These are phyloP conservation scores for Colletotrichum filicis DNA, from an alignment of 2,329 filamentous ascomycete genomes.

Conservation along the genomic window DNA sequence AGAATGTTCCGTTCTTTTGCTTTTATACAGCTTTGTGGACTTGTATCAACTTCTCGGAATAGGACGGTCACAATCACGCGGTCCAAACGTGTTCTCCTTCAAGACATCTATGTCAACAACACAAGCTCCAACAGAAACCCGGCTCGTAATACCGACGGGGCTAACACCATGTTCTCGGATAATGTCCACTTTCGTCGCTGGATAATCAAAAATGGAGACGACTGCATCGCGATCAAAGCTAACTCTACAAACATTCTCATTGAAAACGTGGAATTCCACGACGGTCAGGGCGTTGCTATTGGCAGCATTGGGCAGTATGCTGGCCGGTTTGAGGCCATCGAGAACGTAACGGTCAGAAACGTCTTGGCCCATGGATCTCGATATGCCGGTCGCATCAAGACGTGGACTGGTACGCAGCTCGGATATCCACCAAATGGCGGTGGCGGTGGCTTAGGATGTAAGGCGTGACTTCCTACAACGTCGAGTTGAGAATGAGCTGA, in stretches of 20 bases:
- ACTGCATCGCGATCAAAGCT: too few species aligned
- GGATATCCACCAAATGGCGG: conserved; percentile 1
- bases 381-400: conserved; percentile 3
- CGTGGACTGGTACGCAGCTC: not conserved
- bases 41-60: too few species aligned
- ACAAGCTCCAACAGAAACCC: conserved; percentile 36
- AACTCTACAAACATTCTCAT: too few species aligned
- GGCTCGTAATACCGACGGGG: conserved; percentile 52
- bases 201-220: conserved; percentile 56
- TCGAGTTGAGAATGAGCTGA: not conserved
- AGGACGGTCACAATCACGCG: too few species aligned
- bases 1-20: not conserved
- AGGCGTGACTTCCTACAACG: not conserved
- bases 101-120: too few species aligned
- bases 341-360: too few species aligned
- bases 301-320: too few species aligned
- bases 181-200: conserved; percentile 61
- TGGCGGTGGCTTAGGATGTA: not conserved
- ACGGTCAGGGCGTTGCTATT: too few species aligned
- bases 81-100: too few species aligned
- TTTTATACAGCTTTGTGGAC: too few species aligned
- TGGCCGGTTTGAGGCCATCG: too few species aligned
- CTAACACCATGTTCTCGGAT: conserved; percentile 62
- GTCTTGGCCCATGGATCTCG: not conserved
- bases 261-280: too few species aligned